A percentile compares a stretch with the other conserved stretches of the same genome.
Conservation (phyloP, 371 early-diverging fungal species). For the Mucor circinelloides region DNA sequence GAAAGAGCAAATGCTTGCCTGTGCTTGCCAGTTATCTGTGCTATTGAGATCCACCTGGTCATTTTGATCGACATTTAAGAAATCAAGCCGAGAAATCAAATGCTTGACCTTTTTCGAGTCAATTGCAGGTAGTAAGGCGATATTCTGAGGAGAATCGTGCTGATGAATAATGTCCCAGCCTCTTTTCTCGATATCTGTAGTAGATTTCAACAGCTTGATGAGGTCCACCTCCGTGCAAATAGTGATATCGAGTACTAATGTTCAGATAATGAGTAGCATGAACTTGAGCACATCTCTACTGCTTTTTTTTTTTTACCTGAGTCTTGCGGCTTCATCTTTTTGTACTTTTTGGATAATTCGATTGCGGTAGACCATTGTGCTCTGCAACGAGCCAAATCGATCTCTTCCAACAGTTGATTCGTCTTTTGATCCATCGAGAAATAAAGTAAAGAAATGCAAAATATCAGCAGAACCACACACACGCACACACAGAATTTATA, state of each 20-base stretch:
- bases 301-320: slow-evolving; percentile 41
- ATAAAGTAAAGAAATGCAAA: slow-evolving; percentile 9
- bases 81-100: not conserved
- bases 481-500: too few species aligned
- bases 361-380: slow-evolving; percentile 51
- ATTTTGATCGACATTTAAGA: not conserved
- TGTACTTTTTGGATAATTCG: slow-evolving; percentile 58
- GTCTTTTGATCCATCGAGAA: slow-evolving; percentile 9
- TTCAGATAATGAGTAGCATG: not conserved
- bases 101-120: slow-evolving; percentile 6
- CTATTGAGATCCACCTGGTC: not conserved
- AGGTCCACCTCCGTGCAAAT: slow-evolving; percentile 31
- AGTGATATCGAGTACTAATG: slow-evolving; percentile 26
- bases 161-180: slow-evolving; percentile 20
- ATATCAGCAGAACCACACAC: not conserved
- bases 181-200: slow-evolving; percentile 8
- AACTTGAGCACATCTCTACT: too few species aligned
- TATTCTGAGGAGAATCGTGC: slow-evolving; percentile 27
- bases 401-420: slow-evolving; percentile 33
- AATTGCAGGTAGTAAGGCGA: slow-evolving; percentile 21
- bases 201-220: slow-evolving; percentile 14
- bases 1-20: slow-evolving; percentile 11
- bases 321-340: slow-evolving; percentile 56
- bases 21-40: slow-evolving; percentile 29
- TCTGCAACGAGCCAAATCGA: slow-evolving; percentile 57